Evolutionary conservation across 345 rosid genomes (phyloP).

Genomic region (Lepidium africanum): DNA sequence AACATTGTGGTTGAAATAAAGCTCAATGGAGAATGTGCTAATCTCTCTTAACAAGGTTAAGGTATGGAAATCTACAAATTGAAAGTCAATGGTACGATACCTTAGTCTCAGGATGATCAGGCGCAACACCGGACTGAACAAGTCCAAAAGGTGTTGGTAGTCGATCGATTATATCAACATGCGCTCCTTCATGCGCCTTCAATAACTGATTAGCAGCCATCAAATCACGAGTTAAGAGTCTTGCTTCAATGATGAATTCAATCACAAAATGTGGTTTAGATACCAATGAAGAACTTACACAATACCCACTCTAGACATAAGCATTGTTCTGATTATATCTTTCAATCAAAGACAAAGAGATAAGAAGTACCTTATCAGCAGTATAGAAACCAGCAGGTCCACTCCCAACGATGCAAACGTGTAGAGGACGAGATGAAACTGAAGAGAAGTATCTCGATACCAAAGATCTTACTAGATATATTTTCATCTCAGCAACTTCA

Average conservation of each 20-base stretch:
- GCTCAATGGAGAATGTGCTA: constrained; percentile 34
- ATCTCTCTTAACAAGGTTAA: not conserved
- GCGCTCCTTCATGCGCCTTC: constrained; percentile 58
- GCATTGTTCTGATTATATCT: not conserved
- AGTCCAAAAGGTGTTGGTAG: constrained; percentile 89
- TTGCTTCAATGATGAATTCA: not conserved
- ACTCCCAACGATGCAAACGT: constrained; percentile 81
- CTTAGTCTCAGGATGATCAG: constrained; percentile 97
- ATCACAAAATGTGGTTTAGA: not conserved
- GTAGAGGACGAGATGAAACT: constrained; percentile 38
- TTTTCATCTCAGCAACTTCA: constrained; percentile 19
- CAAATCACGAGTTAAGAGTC: not conserved
- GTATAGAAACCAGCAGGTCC: constrained; percentile 93
- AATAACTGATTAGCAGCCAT: constrained; percentile 38
- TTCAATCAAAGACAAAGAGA: not conserved
- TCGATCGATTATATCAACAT: constrained; percentile 74
- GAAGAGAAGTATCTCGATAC: constrained; percentile 41
- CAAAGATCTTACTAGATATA: constrained; percentile 26
- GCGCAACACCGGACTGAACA: constrained; percentile 95
- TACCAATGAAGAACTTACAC: not conserved
- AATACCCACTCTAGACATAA: not conserved
- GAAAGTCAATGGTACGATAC: constrained; percentile 30
- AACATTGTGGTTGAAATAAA: constrained; percentile 36
- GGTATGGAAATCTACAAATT: not conserved
- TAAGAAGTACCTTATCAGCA: constrained; percentile 60